A percentile compares a stretch with the other conserved stretches of the same genome.
Evolutionary conservation across 345 rosid genomes (phyloP).

Genomic region (Diplotaxis tenuifolia): DNA sequence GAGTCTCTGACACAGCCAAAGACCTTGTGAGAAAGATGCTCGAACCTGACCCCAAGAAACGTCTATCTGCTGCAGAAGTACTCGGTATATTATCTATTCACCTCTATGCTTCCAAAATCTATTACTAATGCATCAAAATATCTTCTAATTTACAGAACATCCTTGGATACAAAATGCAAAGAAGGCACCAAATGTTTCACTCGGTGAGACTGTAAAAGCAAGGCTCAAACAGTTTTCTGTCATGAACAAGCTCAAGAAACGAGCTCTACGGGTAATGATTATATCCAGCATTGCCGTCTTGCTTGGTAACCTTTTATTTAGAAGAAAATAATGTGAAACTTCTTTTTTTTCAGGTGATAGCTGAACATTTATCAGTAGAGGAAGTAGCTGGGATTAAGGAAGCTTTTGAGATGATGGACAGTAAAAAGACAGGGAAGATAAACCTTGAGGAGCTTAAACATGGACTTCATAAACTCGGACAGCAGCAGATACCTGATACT

Average conservation of each 20-base stretch:
- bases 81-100: conserved; percentile 51
- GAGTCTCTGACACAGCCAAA: conserved; percentile 87
- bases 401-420: conserved; percentile 80
- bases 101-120: neutral
- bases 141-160: conserved; percentile 55
- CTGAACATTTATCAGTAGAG: conserved; percentile 87
- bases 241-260: conserved; percentile 94
- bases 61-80: conserved; percentile 87
- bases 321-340: neutral
- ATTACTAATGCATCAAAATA: conserved; percentile 1
- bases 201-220: conserved; percentile 89
- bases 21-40: conserved; percentile 94
- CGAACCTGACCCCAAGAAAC: conserved; percentile 69
- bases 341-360: conserved; percentile 59
- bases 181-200: conserved; percentile 79
- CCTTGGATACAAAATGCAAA: conserved; percentile 84
- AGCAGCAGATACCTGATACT: conserved; percentile 65
- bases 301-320: neutral
- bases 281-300: neutral
- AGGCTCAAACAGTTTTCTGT: conserved; percentile 88
- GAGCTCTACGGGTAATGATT: conserved; percentile 73
- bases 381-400: conserved; percentile 94
- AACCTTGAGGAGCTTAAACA: conserved; percentile 67
- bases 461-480: conserved; percentile 83
- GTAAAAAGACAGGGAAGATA: conserved; percentile 58